Base-by-base conservation (phyloP, 352 stramenopile genomes). In the Pythium guiyangense region DNA sequence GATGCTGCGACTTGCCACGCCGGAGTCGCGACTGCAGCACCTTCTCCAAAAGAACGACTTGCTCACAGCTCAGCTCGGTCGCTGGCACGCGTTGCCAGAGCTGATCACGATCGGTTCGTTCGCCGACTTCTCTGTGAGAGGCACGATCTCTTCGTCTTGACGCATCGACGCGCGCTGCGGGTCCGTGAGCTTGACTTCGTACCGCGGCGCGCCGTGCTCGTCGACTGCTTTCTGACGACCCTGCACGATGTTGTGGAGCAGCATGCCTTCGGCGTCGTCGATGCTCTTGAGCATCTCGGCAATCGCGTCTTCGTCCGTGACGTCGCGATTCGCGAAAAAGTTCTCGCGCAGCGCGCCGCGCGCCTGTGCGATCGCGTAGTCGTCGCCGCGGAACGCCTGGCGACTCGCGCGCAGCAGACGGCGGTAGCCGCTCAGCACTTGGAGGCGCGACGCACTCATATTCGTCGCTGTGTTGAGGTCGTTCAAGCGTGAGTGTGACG, bases 191-290 rank as follows among this genome's bases (percentile, higher is more conserved):
- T 79, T 74, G 53, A 94, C 81, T 51, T 91, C 74, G 53, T 84
- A 94, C 46, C 69, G 74, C 46, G 71, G 70, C 43, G 59, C 66
- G 6, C 47, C 58, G 25, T 52, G 63, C 14, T 61, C 49, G 0
- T 57, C 70, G 17, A 75, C 67, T 26, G 49, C 40, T 56, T 86
- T 89, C 61, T 79, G 70, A n/a, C 74, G 69, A 18, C 77, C 85
- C 55, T 94, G 85, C 12, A 94, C 85, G 51, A 94, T 93, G 66
- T 94, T 71, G 65, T 92, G 77, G n/a, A 90, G 77, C 54, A 94
- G 64, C 83, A 94, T 93, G 44, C 63, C 53, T 62, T 94, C 85
- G 60, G 81, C 83, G 45, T 94, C 85, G 57, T 88, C 75, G 53
- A 94, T 86, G 61, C 77, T 67, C 62, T 86, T 83, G 54, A 94